Evolutionary conservation across 345 rosid genomes (phyloP), one percentile per base, ranked within the genome.

Genomic region (Eutrema yunnanense): DNA sequence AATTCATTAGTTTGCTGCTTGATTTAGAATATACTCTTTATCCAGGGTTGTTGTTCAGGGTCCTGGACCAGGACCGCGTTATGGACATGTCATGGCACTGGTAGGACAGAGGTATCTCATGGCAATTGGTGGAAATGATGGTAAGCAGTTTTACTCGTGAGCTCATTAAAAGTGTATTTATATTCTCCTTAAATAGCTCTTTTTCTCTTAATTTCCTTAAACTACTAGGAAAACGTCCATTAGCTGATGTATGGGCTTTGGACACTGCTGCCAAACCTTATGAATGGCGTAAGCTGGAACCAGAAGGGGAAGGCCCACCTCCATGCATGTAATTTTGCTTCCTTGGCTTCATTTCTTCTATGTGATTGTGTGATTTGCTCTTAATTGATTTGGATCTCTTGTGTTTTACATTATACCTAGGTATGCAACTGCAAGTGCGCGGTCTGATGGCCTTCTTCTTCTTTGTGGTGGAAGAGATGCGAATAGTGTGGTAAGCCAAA

Each of bases 221-320:
- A 48, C 22, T 68, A 73, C 48, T 79, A 95, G 99, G 99, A 46
- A 95, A 95, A 75, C 96, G 98, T 42, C 96, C 98, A 53, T 80
- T 95, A 34, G 97, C 96, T 73, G 99, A 96, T 78, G 99, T 96
- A 77, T 96, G 99, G 99, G 98, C 99, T 75, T 80, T 96, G 62
- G 98, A 96, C 82, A 96, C 99, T 22, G 99, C 99, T 76, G 99
- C 99, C 46, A 95, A 95, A 80, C 99, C 99, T 71, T 96, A 96
- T 69, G 99, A 96, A 78, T 96, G 99, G 98, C 98, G 91, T 77
- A 96, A 92, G 72, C 86, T 96, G 86, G 99, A 96, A 78, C 99
- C 97, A 12, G 99, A 96, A 86, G 99, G 99, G 81, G 99, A 96
- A 73, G 99, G 97, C 38, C 99, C 99, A 32, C 98, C 99, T 60